phyloP scores from a whole-genome alignment of 176 grass and related monocot species.

The Pontederia crassipes region DNA sequence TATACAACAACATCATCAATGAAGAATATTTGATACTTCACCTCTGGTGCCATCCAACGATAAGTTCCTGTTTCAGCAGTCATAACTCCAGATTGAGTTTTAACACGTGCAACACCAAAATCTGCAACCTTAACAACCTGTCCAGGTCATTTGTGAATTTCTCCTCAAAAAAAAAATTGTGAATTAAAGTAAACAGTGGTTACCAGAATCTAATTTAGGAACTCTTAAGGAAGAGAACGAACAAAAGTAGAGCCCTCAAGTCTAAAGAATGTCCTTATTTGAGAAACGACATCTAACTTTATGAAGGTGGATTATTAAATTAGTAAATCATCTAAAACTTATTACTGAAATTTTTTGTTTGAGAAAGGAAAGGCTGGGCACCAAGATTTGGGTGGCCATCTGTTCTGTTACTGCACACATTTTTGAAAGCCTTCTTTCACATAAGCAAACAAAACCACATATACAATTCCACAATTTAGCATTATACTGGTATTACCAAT shows the following conservation, averaged over 20 bases:
- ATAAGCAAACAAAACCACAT: neutral
- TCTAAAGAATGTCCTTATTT: too few relatives aligned
- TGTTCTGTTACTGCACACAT: too few relatives aligned
- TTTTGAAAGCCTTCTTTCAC: too few relatives aligned
- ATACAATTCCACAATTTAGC: neutral
- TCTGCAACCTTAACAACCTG: slow-evolving; percentile 88
- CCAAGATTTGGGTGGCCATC: too few relatives aligned
- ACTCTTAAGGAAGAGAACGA: too few relatives aligned
- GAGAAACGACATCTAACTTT: too few relatives aligned
- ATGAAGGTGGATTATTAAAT: too few relatives aligned
- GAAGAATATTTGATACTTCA: neutral
- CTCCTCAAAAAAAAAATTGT: too few relatives aligned
- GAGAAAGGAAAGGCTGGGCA: too few relatives aligned
- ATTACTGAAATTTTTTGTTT: neutral
- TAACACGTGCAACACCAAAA: slow-evolving; percentile 89
- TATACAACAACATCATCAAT: too few relatives aligned
- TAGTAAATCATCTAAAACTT: neutral
- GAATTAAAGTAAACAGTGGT: neutral
- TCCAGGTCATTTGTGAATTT: neutral
- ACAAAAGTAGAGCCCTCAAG: too few relatives aligned
- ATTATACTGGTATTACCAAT: neutral
- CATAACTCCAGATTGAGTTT: slow-evolving; percentile 89
- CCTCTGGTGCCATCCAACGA: slow-evolving; percentile 94
- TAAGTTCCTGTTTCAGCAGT: slow-evolving; percentile 96
- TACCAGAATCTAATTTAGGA: too few relatives aligned